Evolutionary conservation across 306 rosid species (phyloP).

Genomic region (Glycine latifolia): DNA sequence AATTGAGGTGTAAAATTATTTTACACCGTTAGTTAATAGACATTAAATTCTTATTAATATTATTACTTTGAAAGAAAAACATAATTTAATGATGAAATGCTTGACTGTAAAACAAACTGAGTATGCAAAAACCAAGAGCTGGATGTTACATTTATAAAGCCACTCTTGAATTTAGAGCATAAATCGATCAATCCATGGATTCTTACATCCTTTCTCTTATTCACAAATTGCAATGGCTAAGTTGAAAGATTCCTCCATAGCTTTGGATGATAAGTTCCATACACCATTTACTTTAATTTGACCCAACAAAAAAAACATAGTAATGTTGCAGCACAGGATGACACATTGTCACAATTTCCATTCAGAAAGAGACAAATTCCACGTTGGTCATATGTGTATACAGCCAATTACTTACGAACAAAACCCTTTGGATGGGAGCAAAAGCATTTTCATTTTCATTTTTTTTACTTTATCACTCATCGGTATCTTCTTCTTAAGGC

Average conservation of each 20-base stretch:
- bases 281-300: conserved; percentile 32
- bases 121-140: not conserved
- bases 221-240: conserved; percentile 32
- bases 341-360: not conserved
- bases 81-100: not conserved
- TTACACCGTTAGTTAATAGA: too few species aligned
- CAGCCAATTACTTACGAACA: not conserved
- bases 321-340: not conserved
- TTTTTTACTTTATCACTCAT: not conserved
- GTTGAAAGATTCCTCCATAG: conserved; percentile 39
- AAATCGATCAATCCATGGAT: not conserved
- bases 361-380: conserved; percentile 10
- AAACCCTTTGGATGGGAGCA: conserved; percentile 11
- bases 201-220: not conserved
- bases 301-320: not conserved
- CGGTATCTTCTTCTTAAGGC: not conserved
- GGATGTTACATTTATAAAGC: conserved; percentile 6
- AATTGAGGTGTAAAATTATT: too few species aligned
- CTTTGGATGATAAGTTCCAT: conserved; percentile 20
- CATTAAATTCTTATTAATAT: not conserved
- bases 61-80: not conserved
- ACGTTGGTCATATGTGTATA: not conserved
- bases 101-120: not conserved
- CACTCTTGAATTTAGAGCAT: not conserved
- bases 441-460: too few species aligned